Conservation (phyloP, 2,329 filamentous ascomycete species). For the Dichotomopilus funicola region DNA sequence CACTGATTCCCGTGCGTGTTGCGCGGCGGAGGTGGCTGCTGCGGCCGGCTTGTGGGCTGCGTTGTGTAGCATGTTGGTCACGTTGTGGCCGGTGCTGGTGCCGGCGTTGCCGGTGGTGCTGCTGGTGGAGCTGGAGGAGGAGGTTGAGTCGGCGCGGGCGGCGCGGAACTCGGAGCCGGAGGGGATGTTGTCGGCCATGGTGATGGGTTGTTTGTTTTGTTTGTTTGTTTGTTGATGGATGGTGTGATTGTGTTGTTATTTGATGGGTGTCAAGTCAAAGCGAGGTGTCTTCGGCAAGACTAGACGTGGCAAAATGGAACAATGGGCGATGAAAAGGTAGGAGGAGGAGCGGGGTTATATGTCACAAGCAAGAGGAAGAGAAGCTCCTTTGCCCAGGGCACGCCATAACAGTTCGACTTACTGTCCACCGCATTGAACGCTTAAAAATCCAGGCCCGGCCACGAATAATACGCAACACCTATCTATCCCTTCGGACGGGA, state of each 20-base stretch:
- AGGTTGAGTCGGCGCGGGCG: slow-evolving; percentile 26
- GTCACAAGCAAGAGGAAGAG: slow-evolving; percentile 10
- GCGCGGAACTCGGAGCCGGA: slow-evolving; percentile 17
- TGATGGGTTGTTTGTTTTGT: neutral
- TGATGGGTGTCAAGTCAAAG: neutral
- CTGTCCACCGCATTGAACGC: neutral
- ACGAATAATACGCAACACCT: neutral
- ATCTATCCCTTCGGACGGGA: neutral
- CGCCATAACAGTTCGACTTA: neutral
- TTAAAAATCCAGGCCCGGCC: neutral
- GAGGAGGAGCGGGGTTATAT: slow-evolving; percentile 9
- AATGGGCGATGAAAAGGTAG: neutral
- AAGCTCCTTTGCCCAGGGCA: neutral
- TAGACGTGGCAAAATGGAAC: neutral
- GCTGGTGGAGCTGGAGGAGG: slow-evolving; percentile 16
- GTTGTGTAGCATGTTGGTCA: too few species aligned
- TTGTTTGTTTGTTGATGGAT: neutral
- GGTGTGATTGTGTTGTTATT: neutral
- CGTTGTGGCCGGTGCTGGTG: neutral
- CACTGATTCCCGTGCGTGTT: neutral
- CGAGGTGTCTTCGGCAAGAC: neutral
- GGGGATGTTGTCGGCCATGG: slow-evolving; percentile 18
- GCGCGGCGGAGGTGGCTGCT: neutral
- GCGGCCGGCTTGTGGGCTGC: neutral
- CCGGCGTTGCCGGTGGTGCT: slow-evolving; percentile 7